phyloP scores from a whole-genome alignment of 257 asterid genomes.

The Solanum neorickii region DNA sequence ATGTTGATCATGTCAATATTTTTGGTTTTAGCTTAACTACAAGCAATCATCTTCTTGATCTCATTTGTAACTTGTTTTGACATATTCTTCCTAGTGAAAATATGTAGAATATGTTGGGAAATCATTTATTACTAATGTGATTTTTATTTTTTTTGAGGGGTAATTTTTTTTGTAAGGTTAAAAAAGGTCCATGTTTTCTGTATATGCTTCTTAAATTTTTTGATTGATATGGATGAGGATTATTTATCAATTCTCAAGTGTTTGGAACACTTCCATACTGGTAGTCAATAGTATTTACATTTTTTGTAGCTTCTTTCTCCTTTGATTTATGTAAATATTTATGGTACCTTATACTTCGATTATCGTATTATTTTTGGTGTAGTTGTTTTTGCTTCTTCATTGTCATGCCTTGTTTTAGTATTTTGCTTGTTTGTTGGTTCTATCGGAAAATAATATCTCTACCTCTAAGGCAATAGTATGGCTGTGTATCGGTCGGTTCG shows the following conservation, averaged over 20 bases:
- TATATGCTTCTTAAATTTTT: not conserved
- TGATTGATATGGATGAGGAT: not conserved
- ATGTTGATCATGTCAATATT: constrained; percentile 22
- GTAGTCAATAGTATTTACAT: not conserved
- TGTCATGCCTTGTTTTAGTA: not conserved
- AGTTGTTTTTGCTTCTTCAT: not conserved
- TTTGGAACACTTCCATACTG: not conserved
- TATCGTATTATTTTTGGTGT: not conserved
- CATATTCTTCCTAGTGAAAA: not conserved
- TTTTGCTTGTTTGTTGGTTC: not conserved
- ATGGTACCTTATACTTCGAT: not conserved
- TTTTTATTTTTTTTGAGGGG: not conserved
- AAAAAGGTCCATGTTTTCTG: not conserved
- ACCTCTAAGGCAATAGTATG: not conserved
- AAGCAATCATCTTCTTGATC: not conserved
- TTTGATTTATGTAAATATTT: not conserved
- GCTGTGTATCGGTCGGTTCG: too few species aligned
- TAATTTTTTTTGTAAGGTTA: not conserved
- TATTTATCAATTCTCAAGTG: not conserved
- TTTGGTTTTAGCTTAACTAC: constrained; percentile 11
- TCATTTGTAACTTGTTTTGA: not conserved
- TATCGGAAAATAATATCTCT: not conserved
- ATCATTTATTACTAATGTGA: not conserved
- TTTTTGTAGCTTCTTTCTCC: not conserved
- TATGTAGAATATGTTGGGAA: not conserved